A percentile compares a stretch with the other conserved stretches of the same genome.
Conservation (phyloP, 2,329 filamentous ascomycete genomes). For the Diplodia intermedia region DNA sequence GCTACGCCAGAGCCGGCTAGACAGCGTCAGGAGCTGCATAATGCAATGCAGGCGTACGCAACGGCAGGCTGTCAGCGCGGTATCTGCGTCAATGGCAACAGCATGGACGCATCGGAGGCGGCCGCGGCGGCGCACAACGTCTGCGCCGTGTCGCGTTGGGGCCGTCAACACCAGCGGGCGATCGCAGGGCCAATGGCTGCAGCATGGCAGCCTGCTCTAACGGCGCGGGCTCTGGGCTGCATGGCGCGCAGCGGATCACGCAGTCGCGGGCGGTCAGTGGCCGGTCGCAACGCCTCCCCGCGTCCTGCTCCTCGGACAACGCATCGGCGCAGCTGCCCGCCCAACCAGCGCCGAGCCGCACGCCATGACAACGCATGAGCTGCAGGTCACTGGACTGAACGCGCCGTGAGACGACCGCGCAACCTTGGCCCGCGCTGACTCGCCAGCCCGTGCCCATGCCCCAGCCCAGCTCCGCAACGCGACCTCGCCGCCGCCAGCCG, state of each 20-base stretch:
- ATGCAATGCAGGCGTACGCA: slow-evolving; percentile 21
- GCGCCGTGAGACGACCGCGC: slow-evolving; percentile 17
- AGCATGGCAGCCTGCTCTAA: not conserved
- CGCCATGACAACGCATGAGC: slow-evolving; percentile 28
- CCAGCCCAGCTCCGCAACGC: not conserved
- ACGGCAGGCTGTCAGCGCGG: not conserved
- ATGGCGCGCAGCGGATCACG: slow-evolving; percentile 29
- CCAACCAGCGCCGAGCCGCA: slow-evolving; percentile 31
- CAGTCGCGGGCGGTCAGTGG: slow-evolving; percentile 10
- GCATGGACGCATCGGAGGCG: slow-evolving; percentile 1
- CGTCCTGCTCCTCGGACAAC: slow-evolving; percentile 21
- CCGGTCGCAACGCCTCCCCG: slow-evolving; percentile 3
- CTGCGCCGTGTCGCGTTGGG: not conserved
- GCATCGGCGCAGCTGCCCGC: slow-evolving; percentile 22
- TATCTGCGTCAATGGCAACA: not conserved
- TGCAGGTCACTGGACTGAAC: slow-evolving; percentile 27
- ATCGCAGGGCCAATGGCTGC: slow-evolving; percentile 1
- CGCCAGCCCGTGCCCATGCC: slow-evolving; percentile 19
- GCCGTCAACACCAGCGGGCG: slow-evolving; percentile 18
- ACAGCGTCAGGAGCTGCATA: not conserved
- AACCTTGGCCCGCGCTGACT: slow-evolving; percentile 27
- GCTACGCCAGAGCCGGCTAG: slow-evolving; percentile 1
- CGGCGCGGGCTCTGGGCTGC: slow-evolving; percentile 7
- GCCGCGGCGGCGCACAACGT: not conserved
- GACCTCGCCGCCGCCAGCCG: not conserved